Evolutionary conservation across 1,284 basidiomycete genomes (phyloP), one percentile per base, ranked within the genome.

Genomic region (Heterobasidion parviporum): DNA sequence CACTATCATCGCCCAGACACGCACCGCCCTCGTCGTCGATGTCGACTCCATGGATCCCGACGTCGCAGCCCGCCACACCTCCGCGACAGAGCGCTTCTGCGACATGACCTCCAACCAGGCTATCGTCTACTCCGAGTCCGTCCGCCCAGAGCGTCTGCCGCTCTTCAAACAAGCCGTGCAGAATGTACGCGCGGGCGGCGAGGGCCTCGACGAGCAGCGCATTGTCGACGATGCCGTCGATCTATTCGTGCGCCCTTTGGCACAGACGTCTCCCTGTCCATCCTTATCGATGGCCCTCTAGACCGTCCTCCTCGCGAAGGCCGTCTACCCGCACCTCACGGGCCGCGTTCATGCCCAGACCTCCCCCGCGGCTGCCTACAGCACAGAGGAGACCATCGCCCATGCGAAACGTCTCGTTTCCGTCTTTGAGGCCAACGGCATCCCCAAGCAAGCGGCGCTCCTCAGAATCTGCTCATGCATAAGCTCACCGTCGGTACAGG

Each of bases 71-170:
- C 67, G 70, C 3, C 71, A 76, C 60, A 69, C 69, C 33, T 57
- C 58, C n/a, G 46, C 44, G 3, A 55, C 58, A 1, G 63, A 64
- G 34, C 60, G 58, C 43, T 79, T 79, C 68, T 66, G 65, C 56
- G 74, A 79, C 62, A 80, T 79, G 77, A 79, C 77, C 35, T 80
- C 77, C 12, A 79, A 78, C 55, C 77, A 79, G 60, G 77, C 73
- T 32, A 75, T 79, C 59, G 72, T 73, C 6, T 68, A 72, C 59
- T 62, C 63, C 32, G 69, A 78, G 57, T 70, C 70, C 10, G 63
- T 62, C 15, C 65, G 65, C n/a, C 66, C 70, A 2, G 73, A 74
- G 35, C 67, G 71, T 33, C 60, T 57, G 0, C 55, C 61, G 18
- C 58, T 77, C 14, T 60, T 77, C 50, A 61, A 70, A 33, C 59